phyloP scores from a whole-genome alignment of 768 basidiomycete species.

The Coprinopsis strossmayeri region DNA sequence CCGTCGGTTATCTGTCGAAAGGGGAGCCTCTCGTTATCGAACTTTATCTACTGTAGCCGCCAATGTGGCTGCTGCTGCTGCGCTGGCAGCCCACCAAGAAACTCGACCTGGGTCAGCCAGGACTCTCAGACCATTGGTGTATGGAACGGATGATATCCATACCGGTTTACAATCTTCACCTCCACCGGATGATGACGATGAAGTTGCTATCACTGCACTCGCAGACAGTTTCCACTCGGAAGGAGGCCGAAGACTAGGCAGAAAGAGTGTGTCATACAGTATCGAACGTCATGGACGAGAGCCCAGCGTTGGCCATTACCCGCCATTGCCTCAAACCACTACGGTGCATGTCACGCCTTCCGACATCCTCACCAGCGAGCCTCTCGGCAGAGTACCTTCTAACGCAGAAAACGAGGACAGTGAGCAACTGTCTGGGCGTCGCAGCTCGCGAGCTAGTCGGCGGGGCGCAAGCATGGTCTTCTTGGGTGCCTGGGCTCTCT shows the following conservation, averaged over 20 bases:
- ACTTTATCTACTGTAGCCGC: constrained; percentile 63
- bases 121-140: constrained; percentile 3
- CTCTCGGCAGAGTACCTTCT: constrained; percentile 28
- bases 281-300: constrained; percentile 44
- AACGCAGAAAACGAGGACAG: constrained; percentile 17
- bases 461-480: constrained; percentile 78
- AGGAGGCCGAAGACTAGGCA: constrained; percentile 33
- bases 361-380: constrained; percentile 10
- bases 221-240: constrained; percentile 80
- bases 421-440: constrained; percentile 18
- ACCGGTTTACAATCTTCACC: constrained; percentile 6
- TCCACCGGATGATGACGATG: constrained; percentile 36
- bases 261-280: constrained; percentile 65
- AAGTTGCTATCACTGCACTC: constrained; percentile 48
- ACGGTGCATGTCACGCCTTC: constrained; percentile 27
- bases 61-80: constrained; percentile 67
- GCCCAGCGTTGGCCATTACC: constrained; percentile 37
- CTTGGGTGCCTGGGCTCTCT: constrained; percentile 68
- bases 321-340: constrained; percentile 27
- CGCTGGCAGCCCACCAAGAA: constrained; percentile 53
- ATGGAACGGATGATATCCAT: constrained; percentile 6
- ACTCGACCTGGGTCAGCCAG: constrained; percentile 11
- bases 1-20: constrained; percentile 46
- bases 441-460: constrained; percentile 58
- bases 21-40: constrained; percentile 56